These are phyloP conservation scores for Pythium phragmiticola DNA, from an alignment of 352 stramenopile genomes.

Conservation along the genomic window DNA sequence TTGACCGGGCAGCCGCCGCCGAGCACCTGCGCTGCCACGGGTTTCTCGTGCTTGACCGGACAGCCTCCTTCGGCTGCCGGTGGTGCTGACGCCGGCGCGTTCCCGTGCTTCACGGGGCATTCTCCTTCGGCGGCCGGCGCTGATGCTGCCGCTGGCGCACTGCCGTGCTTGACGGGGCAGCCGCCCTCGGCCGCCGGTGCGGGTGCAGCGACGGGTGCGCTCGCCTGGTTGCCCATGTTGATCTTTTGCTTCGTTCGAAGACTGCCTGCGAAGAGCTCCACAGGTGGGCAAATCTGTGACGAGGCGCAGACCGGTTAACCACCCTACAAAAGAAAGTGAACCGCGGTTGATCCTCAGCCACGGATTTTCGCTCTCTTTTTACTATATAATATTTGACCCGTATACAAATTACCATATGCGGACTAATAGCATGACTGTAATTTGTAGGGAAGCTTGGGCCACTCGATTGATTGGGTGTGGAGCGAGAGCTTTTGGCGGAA, in stretches of 20 bases:
- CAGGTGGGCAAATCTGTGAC: slow-evolving; percentile 17
- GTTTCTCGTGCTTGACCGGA: slow-evolving; percentile 45
- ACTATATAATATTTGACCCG: not conserved
- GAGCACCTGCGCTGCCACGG: slow-evolving; percentile 19
- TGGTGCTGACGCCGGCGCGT: slow-evolving; percentile 19
- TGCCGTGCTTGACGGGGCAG: slow-evolving; percentile 59
- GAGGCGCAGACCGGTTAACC: slow-evolving; percentile 25
- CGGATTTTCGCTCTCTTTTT: slow-evolving; percentile 13
- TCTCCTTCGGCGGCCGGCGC: slow-evolving; percentile 29
- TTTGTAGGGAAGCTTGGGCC: slow-evolving; percentile 7
- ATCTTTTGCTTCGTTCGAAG: slow-evolving; percentile 8
- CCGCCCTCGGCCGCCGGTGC: slow-evolving; percentile 28
- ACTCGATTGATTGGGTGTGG: slow-evolving; percentile 32
- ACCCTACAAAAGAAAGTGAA: not conserved
- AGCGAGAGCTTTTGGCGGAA: slow-evolving; percentile 17
- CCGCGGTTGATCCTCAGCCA: slow-evolving; percentile 13
- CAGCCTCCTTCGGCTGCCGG: slow-evolving; percentile 36
- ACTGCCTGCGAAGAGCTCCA: slow-evolving; percentile 24
- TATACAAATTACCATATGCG: slow-evolving; percentile 30
- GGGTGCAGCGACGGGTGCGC: slow-evolving; percentile 30
- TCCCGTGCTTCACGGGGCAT: slow-evolving; percentile 59
- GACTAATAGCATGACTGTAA: not conserved
- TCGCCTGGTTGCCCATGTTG: slow-evolving; percentile 71
- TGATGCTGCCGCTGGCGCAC: slow-evolving; percentile 14
- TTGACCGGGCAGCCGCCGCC: slow-evolving; percentile 68